These are phyloP conservation scores for Nicotiana tomentosiformis DNA, from an alignment of 257 asterid species.

Conservation along the genomic window DNA sequence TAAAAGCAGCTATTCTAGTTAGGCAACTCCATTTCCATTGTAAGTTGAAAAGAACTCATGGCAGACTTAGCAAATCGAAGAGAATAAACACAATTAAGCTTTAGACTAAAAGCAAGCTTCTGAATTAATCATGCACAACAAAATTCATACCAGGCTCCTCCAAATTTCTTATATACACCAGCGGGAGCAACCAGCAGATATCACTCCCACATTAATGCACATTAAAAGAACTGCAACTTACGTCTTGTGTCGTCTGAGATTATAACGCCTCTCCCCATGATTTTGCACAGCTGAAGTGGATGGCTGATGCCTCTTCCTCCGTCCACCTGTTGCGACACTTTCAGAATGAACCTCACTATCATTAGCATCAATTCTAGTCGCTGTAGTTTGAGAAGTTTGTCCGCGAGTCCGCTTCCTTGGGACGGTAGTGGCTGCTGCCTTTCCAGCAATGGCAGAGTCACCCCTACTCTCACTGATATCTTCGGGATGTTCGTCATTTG, in stretches of 20 bases:
- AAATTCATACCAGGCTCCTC: neutral
- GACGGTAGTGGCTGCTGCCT: slow-evolving; percentile 29
- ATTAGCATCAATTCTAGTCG: slow-evolving; percentile 44
- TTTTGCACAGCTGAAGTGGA: slow-evolving; percentile 38
- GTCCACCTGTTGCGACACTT: slow-evolving; percentile 58
- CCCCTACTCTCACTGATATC: slow-evolving; percentile 38
- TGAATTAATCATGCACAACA: neutral
- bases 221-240: slow-evolving; percentile 25
- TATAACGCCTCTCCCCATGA: slow-evolving; percentile 57
- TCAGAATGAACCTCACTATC: slow-evolving; percentile 63
- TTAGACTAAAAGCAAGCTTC: neutral
- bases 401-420: slow-evolving; percentile 50
- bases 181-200: neutral
- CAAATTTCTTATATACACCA: neutral
- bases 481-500: slow-evolving; percentile 25
- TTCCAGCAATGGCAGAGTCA: slow-evolving; percentile 41
- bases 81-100: neutral
- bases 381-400: slow-evolving; percentile 47
- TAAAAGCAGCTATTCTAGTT: neutral
- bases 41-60: neutral
- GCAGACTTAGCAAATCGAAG: neutral
- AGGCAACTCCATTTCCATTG: neutral
- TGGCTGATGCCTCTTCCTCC: slow-evolving; percentile 67
- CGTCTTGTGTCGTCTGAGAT: slow-evolving; percentile 59
- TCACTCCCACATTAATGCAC: neutral